These are phyloP conservation scores for Aspergillus uvarum DNA, from an alignment of 2,329 filamentous ascomycete species.

Conservation along the genomic window DNA sequence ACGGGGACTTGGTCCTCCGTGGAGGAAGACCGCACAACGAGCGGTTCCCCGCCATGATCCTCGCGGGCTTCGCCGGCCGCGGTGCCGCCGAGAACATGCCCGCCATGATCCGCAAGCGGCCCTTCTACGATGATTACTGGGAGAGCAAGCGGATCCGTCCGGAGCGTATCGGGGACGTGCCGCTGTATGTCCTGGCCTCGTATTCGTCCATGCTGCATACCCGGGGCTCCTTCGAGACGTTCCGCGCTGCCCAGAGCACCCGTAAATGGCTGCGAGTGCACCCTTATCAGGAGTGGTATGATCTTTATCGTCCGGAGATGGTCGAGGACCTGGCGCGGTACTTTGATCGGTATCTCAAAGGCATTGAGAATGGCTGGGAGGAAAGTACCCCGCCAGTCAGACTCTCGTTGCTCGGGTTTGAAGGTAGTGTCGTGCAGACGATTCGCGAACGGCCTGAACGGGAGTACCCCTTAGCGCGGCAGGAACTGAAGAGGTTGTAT, in stretches of 20 bases:
- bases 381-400: slow-evolving; percentile 10
- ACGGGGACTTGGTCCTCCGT: slow-evolving; percentile 18
- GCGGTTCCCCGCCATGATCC: slow-evolving; percentile 16
- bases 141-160: slow-evolving; percentile 22
- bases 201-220: slow-evolving; percentile 26
- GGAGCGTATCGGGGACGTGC: slow-evolving; percentile 20
- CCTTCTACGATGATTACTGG: slow-evolving; percentile 25
- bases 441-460: not conserved
- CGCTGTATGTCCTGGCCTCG: slow-evolving; percentile 25
- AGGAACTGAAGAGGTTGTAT: slow-evolving; percentile 2
- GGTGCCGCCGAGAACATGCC: slow-evolving; percentile 9
- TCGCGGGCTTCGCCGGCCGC: slow-evolving; percentile 14
- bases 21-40: slow-evolving; percentile 18
- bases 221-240: slow-evolving; percentile 23
- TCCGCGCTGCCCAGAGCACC: slow-evolving; percentile 10
- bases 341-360: slow-evolving; percentile 8
- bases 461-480: not conserved
- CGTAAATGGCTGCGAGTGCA: slow-evolving; percentile 23
- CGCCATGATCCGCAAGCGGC: slow-evolving; percentile 17
- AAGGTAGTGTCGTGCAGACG: not conserved
- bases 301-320: slow-evolving; percentile 7
- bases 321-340: slow-evolving; percentile 10
- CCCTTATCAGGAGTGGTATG: slow-evolving; percentile 10
- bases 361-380: slow-evolving; percentile 11
- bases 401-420: slow-evolving; percentile 3